Evolutionary conservation across 2,329 filamentous ascomycete genomes (phyloP).

Genomic region (Keithomyces neogunnii): DNA sequence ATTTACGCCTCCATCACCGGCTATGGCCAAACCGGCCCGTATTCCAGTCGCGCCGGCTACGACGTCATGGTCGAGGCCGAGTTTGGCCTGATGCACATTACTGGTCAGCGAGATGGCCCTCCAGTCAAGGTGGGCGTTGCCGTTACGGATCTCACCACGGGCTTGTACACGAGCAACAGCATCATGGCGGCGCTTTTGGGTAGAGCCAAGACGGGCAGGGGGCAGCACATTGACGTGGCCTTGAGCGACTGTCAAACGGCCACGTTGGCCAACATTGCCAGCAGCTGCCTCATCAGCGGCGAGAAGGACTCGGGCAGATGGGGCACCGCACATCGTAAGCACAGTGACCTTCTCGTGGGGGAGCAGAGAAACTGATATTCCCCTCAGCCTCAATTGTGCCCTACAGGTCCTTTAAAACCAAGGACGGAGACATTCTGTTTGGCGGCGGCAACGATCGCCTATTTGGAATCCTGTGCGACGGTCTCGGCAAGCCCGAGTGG

Average conservation of each 20-base stretch:
- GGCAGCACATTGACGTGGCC: conserved; percentile 87
- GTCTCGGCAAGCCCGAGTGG: conserved; percentile 50
- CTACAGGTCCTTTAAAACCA: conserved; percentile 75
- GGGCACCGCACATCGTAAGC: conserved; percentile 88
- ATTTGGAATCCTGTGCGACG: conserved; percentile 56
- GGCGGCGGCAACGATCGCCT: conserved; percentile 66
- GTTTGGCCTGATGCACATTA: conserved; percentile 98
- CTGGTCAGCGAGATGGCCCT: conserved; percentile 75
- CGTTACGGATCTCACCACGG: conserved; percentile 92
- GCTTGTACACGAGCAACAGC: conserved; percentile 87
- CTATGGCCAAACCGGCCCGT: conserved; percentile 92
- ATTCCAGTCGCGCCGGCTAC: conserved; percentile 80
- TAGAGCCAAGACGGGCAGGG: conserved; percentile 63
- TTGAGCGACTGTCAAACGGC: conserved; percentile 93
- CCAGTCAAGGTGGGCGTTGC: conserved; percentile 97
- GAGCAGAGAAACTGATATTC: neutral
- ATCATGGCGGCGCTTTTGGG: conserved; percentile 90
- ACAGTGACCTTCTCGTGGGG: neutral
- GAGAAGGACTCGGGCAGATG: conserved; percentile 82
- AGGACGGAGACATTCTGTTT: conserved; percentile 61
- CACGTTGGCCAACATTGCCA: conserved; percentile 90
- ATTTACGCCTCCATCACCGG: conserved; percentile 97
- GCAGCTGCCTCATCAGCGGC: conserved; percentile 81
- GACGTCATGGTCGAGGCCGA: conserved; percentile 99
- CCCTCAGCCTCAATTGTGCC: conserved; percentile 83